Base-by-base conservation (phyloP, 768 basidiomycete genomes). In the Lentinula lateritia region DNA sequence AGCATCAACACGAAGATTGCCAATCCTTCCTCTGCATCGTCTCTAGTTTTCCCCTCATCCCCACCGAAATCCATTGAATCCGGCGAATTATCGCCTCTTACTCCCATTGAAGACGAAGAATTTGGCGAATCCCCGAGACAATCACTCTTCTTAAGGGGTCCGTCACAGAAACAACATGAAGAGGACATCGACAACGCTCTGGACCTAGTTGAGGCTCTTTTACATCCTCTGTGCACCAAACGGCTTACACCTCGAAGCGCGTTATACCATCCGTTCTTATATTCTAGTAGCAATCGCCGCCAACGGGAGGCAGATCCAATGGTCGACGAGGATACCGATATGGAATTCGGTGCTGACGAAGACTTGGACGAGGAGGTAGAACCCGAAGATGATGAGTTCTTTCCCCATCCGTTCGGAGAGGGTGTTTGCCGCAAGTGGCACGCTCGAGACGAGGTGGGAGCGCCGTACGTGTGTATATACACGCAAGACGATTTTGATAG, bases 241-340 rank as follows among this genome's bases (percentile, higher is more conserved):
- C 84, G 95, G 20, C 81, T 87, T 60, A 93, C 92, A 3, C 92
- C 95, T 3, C 79, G 80, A 16, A 77, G 83, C 6, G 92, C 89
- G 16, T 79, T 98, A 50, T 82, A 82, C 61, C 95, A 98, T 68
- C 80, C 84, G 0, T 98, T 97, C 73, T 78, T 98, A 41, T 66
- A 67, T 35, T 13, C 10, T 18, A n/a, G 9, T n/a, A 15, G 16
- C 36, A 36, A 32, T 56, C 23, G 13, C 20, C 9, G 48, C 1
- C 46, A 60, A 38, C n/a, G 15, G 12, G 39, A 41, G n/a, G 59
- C 48, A 39, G 48, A 55, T 35, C 10, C 18, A 20, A 41, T 36
- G 43, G 42, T 28, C 16, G 61, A 63, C 34, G 41, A 39, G 39
- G 57, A 57, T 18, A 36, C 59, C 3, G 60, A 57, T 57, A 42